Evolutionary conservation across 176 grass and related monocot species (phyloP).

Genomic region (Chloris gayana): DNA sequence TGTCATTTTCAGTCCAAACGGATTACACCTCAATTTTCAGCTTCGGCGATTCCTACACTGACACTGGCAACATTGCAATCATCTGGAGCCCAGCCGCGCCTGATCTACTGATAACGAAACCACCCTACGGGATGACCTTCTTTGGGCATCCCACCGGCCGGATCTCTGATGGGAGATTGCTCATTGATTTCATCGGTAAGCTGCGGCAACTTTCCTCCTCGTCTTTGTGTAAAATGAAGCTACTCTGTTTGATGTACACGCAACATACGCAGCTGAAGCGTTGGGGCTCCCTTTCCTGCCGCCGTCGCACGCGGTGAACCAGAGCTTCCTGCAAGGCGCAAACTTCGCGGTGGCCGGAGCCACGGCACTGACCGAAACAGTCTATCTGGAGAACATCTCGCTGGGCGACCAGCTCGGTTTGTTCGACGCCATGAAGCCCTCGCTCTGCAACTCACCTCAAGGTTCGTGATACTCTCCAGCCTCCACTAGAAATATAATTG

Average conservation of each 20-base stretch:
- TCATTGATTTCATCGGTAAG: slow-evolving; percentile 58
- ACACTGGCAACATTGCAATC: slow-evolving; percentile 54
- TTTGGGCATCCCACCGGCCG: slow-evolving; percentile 32
- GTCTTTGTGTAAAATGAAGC: no score
- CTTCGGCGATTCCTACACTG: slow-evolving; percentile 59
- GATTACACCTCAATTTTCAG: slow-evolving; percentile 55
- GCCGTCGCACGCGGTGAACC: slow-evolving; percentile 32
- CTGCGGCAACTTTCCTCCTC: no score
- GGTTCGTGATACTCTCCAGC: background rate
- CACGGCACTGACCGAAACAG: slow-evolving; percentile 35
- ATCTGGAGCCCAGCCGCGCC: slow-evolving; percentile 16
- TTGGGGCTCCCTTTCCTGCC: slow-evolving; percentile 55
- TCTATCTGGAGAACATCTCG: slow-evolving; percentile 37
- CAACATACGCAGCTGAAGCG: slow-evolving; percentile 36
- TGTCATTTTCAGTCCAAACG: slow-evolving; percentile 3
- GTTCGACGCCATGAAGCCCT: slow-evolving; percentile 58
- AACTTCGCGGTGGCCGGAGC: slow-evolving; percentile 50
- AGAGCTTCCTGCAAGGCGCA: slow-evolving; percentile 49
- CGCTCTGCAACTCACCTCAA: slow-evolving; percentile 39
- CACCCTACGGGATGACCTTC: slow-evolving; percentile 49
- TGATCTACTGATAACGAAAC: slow-evolving; percentile 1
- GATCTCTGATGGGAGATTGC: slow-evolving; percentile 54
- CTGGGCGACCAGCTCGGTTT: slow-evolving; percentile 42
- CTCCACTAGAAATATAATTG: background rate
- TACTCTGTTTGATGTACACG: no score